Evolutionary conservation across 2,329 filamentous ascomycete species (phyloP), one percentile per base, ranked within the genome.

Genomic region (Neobulgaria alba): DNA sequence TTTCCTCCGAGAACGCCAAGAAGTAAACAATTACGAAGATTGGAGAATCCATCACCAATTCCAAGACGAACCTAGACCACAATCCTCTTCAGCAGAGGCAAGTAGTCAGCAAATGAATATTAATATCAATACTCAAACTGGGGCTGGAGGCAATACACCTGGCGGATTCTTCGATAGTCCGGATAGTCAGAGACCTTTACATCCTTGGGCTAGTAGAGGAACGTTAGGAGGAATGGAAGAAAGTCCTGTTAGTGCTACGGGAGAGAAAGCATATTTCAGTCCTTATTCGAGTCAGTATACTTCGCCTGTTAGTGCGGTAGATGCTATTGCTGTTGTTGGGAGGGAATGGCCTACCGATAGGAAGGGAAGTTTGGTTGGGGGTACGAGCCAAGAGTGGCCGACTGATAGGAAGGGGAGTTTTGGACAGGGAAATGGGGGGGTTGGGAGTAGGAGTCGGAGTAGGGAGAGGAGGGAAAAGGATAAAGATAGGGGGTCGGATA

Each of bases 221-320:
- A n/a, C n/a, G n/a, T n/a, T n/a, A n/a, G 75, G 37, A 1, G 39
- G 41, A 26, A 42, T 39, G 38, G 37, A 47, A 4, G 50, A 56
- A 9, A 51, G 46, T 31, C 56, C 55, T 1, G 43, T 47, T 2
- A 53, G 48, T 68, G 18, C 75, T 67, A 44, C 45, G 9, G 47
- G 45, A 3, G 55, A 57, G 37, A 53, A 56, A 16, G 67, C 64
- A 5, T 75, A 78, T 58, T 69, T 77, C 48, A 77, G 73, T 3
- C 76, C 77, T 0, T 80, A 79, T 53, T 67, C 65, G 15, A 77
- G 73, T 30, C 72, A 76, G 44, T 79, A 69, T 59, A 75, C 65
- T 57, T 78, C 73, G 51, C 76, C 76, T 1, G 64, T 75, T 4
- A 49, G 40, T 2, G 54, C 52, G 43, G 50, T 33, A 36, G 33